phyloP scores from a whole-genome alignment of 331 rosid species.

The Phaseolus coccineus region DNA sequence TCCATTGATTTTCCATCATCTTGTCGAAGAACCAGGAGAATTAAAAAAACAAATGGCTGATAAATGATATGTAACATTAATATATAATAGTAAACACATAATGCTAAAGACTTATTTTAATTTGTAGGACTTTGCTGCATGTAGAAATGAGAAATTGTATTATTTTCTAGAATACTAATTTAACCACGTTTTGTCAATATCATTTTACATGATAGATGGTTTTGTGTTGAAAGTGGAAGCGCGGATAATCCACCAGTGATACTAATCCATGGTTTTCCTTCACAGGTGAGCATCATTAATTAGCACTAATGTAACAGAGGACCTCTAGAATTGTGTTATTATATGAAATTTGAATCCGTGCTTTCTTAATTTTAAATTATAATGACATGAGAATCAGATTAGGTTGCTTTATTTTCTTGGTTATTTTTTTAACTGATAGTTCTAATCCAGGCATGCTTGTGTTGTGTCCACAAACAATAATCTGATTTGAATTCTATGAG shows the following conservation, averaged over 20 bases:
- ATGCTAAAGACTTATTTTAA: neutral
- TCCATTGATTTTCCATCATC: constrained; percentile 31
- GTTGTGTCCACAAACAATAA: neutral
- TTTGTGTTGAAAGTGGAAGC: constrained; percentile 85
- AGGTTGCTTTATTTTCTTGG: neutral
- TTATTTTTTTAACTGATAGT: neutral
- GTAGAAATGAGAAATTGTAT: constrained; percentile 52
- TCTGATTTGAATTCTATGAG: neutral
- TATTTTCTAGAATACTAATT: constrained; percentile 60
- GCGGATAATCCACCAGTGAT: constrained; percentile 78
- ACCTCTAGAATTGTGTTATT: neutral
- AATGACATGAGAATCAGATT: neutral
- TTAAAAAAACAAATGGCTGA: neutral
- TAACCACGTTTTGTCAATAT: constrained; percentile 56
- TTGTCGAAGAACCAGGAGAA: neutral
- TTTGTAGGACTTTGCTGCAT: constrained; percentile 29
- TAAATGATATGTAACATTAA: neutral
- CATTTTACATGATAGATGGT: constrained; percentile 89
- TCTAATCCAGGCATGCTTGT: constrained; percentile 17
- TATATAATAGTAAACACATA: neutral
- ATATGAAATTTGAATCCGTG: neutral
- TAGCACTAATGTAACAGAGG: neutral
- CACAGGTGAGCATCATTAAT: constrained; percentile 67
- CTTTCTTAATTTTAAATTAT: constrained; percentile 24
- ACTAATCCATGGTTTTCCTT: constrained; percentile 91